Conservation (phyloP, 1,139 yeast species). For the Kurtzmaniella quercitrusa region DNA sequence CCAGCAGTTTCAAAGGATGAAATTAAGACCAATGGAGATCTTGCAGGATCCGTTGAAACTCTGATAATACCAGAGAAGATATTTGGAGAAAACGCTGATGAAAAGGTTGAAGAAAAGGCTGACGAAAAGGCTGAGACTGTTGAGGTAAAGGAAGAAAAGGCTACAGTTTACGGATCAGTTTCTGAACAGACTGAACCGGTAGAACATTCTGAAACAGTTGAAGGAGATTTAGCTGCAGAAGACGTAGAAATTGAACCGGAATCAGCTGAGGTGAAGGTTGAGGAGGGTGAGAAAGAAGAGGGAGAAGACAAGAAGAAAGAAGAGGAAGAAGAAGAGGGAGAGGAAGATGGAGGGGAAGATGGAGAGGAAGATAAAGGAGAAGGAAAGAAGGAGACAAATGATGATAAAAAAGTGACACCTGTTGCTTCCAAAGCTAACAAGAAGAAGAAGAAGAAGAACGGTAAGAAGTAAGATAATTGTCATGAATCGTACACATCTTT, state of each 20-base stretch:
- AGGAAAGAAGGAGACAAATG: constrained; percentile 5
- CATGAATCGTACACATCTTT: not conserved
- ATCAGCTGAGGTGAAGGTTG: constrained; percentile 5
- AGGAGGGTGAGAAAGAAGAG: constrained; percentile 5
- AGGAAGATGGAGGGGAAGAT: constrained; percentile 8
- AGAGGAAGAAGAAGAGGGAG: constrained; percentile 11
- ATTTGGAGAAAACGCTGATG: not conserved
- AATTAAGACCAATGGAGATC: not conserved
- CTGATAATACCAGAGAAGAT: not conserved
- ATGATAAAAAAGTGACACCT: not conserved
- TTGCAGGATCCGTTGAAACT: not conserved
- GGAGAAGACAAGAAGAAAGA: constrained; percentile 1
- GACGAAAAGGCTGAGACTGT: not conserved
- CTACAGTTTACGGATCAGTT: not conserved
- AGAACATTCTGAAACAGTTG: not conserved
- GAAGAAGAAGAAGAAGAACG: constrained; percentile 10
- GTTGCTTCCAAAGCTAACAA: constrained; percentile 4
- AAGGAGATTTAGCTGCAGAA: not conserved
- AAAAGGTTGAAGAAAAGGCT: not conserved
- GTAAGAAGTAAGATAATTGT: constrained; percentile 4
- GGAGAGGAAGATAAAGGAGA: constrained; percentile 2
- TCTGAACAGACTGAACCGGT: no score
- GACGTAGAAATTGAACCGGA: not conserved
- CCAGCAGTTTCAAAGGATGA: not conserved
- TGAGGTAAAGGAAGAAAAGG: not conserved